A percentile compares a stretch with the other conserved stretches of the same genome.
Evolutionary conservation across 1,284 basidiomycete species (phyloP).

Genomic region (Sporisorium exsertum): DNA sequence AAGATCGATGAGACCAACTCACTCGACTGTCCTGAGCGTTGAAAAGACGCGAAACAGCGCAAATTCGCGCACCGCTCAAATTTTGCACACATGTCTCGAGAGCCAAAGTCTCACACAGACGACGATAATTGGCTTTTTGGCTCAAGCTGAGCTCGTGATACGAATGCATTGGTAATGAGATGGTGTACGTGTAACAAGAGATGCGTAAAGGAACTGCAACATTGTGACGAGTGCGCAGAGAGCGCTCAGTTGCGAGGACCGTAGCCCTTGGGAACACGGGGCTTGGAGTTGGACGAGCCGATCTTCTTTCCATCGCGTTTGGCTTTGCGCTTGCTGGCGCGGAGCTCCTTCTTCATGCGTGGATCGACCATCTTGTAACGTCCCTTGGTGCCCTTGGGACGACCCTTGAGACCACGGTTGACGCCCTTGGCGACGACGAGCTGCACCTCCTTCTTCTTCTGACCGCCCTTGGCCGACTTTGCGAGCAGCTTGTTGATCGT

Average conservation of each 20-base stretch:
- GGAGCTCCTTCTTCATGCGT: conserved; percentile 68
- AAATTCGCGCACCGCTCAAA: not conserved
- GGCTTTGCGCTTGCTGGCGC: conserved; percentile 63
- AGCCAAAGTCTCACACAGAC: not conserved
- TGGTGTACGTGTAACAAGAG: conserved; percentile 7
- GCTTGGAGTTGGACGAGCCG: conserved; percentile 48
- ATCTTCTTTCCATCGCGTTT: conserved; percentile 67
- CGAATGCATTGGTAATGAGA: conserved; percentile 1
- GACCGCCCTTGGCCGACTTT: conserved; percentile 74
- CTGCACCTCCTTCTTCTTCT: conserved; percentile 81
- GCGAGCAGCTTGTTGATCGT: conserved; percentile 92
- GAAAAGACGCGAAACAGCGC: not conserved
- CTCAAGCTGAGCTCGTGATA: not conserved
- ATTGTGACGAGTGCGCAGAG: not conserved
- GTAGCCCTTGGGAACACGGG: conserved; percentile 59
- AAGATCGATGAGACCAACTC: conserved; percentile 8
- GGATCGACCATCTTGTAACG: conserved; percentile 70
- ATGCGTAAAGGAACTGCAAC: conserved; percentile 6
- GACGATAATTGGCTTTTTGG: too few relatives aligned
- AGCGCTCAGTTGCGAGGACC: conserved; percentile 39
- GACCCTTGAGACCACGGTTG: conserved; percentile 88
- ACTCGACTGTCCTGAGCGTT: not conserved
- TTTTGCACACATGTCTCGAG: too few relatives aligned
- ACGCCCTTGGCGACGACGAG: conserved; percentile 91
- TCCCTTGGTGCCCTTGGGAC: conserved; percentile 94